Evolutionary conservation across 2,329 filamentous ascomycete genomes (phyloP).

Genomic region (Aspergillus sp.): DNA sequence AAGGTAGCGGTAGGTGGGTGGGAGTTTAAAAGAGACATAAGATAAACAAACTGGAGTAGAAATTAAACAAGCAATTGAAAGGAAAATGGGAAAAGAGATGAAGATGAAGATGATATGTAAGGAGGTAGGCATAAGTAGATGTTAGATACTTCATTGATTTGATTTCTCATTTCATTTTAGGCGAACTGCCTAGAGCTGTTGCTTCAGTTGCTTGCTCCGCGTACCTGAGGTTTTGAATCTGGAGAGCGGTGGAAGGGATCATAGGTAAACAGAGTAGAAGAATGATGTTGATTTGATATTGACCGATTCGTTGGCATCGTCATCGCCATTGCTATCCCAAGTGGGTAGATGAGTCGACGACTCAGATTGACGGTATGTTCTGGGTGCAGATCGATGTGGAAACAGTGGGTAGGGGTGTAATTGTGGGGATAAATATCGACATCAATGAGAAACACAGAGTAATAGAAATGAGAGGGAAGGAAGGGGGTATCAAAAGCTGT

Average conservation of each 20-base stretch:
- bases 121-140: too few species aligned
- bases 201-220: too few species aligned
- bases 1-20: too few species aligned
- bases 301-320: not conserved
- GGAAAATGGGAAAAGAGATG: not conserved
- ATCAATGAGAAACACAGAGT: slow-evolving; percentile 6
- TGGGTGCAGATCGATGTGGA: not conserved
- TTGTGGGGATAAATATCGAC: not conserved
- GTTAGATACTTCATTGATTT: too few species aligned
- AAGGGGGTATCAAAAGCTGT: slow-evolving; percentile 32
- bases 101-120: not conserved
- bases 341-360: not conserved
- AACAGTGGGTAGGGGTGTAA: not conserved
- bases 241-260: too few species aligned
- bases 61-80: not conserved
- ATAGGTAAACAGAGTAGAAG: not conserved
- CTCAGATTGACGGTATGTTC: not conserved
- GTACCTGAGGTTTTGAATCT: too few species aligned
- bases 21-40: not conserved
- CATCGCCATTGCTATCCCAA: not conserved
- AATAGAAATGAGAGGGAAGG: slow-evolving; percentile 10
- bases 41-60: not conserved
- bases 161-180: not conserved
- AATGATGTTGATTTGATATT: not conserved
- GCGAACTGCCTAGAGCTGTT: not conserved